A percentile compares a stretch with the other conserved stretches of the same genome.
Conservation (phyloP, 2,329 filamentous ascomycete genomes). For the Diplodia sapinea region DNA sequence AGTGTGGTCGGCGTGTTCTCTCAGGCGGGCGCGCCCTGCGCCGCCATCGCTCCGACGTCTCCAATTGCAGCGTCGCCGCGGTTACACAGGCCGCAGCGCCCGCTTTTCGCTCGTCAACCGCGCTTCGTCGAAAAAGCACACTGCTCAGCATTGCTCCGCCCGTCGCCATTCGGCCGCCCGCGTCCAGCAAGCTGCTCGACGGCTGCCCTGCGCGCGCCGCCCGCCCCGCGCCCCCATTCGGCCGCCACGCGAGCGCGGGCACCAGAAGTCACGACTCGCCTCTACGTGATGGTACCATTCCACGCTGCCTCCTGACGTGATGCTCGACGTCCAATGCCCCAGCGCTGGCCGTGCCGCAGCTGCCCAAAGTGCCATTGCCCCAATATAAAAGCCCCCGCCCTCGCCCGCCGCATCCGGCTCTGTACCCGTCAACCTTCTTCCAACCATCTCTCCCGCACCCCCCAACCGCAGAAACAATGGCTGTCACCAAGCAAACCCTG, state of each 20-base stretch:
- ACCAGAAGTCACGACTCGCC: slow-evolving; percentile 17
- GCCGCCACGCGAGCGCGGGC: slow-evolving; percentile 12
- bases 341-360: not conserved
- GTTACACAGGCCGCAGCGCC: slow-evolving; percentile 21
- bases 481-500: slow-evolving; percentile 71
- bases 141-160: not conserved
- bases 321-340: slow-evolving; percentile 3
- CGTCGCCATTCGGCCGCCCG: slow-evolving; percentile 14
- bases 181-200: slow-evolving; percentile 20
- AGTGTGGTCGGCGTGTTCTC: slow-evolving; percentile 9
- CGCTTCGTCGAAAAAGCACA: slow-evolving; percentile 27
- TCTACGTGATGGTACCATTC: slow-evolving; percentile 9
- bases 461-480: slow-evolving; percentile 45
- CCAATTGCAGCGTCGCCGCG: slow-evolving; percentile 12
- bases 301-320: slow-evolving; percentile 11
- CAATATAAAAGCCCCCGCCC: slow-evolving; percentile 18
- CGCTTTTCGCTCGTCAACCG: slow-evolving; percentile 26
- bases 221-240: slow-evolving; percentile 15
- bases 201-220: slow-evolving; percentile 1
- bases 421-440: not conserved
- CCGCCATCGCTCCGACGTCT: slow-evolving; percentile 25
- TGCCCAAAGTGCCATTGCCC: slow-evolving; percentile 3
- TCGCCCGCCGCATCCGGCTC: slow-evolving; percentile 15
- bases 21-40: slow-evolving; percentile 13
- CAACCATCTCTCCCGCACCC: not conserved